phyloP scores from a whole-genome alignment of 345 rosid genomes.

The Pelargonium nanum region DNA sequence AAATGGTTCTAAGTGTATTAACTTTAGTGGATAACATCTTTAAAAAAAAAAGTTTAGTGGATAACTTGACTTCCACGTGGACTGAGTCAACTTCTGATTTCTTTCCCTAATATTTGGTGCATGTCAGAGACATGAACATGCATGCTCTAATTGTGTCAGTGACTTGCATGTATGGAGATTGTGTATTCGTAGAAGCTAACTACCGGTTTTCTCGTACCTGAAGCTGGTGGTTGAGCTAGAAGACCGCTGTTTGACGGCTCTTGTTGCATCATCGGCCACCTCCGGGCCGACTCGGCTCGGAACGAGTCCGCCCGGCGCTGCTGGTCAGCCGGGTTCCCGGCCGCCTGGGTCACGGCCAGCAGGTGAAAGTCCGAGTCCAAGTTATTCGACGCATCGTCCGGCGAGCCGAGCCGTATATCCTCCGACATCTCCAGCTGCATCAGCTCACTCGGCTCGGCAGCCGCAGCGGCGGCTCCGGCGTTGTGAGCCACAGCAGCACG shows the following conservation, averaged over 20 bases:
- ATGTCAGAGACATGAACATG: no score
- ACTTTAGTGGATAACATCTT: no score
- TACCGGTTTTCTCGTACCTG: conserved; percentile 29
- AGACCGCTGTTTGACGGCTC: conserved; percentile 14
- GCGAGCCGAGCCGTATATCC: conserved; percentile 71
- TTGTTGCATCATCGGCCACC: conserved; percentile 37
- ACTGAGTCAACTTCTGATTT: no score
- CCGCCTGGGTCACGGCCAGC: conserved; percentile 17
- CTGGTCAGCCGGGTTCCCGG: conserved; percentile 15
- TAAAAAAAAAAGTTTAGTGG: no score
- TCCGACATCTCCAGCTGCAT: conserved; percentile 77
- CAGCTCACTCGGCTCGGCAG: conserved; percentile 50
- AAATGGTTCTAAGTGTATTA: no score
- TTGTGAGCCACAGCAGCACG: conserved; percentile 9
- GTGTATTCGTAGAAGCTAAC: neutral
- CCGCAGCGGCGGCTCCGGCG: conserved; percentile 11
- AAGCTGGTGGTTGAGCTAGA: conserved; percentile 15
- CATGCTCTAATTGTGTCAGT: no score
- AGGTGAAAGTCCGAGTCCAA: conserved; percentile 47
- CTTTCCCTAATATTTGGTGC: no score
- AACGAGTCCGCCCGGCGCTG: conserved; percentile 30
- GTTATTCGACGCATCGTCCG: conserved; percentile 63
- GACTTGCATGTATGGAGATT: neutral
- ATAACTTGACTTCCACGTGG: no score
- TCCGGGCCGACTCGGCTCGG: conserved; percentile 35